Percentiles rank a stretch among this genome's conserved stretches.
Evolutionary conservation across 768 basidiomycete species (phyloP).

Genomic region (Kwoniella heveanensis): DNA sequence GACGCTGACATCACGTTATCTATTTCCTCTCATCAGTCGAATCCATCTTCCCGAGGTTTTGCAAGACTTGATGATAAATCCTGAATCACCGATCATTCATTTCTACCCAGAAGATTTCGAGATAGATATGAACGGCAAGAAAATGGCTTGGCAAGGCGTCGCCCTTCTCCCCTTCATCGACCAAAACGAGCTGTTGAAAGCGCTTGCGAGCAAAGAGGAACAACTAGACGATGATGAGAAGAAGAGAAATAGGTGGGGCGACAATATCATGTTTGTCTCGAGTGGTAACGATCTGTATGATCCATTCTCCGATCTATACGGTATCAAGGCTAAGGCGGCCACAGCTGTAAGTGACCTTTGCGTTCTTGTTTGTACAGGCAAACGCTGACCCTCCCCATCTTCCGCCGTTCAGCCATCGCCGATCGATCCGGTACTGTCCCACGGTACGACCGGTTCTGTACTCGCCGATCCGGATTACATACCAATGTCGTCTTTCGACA

Average conservation of each 20-base stretch:
- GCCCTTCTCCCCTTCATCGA: slow-evolving; percentile 96
- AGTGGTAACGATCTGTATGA: slow-evolving; percentile 79
- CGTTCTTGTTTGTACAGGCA: neutral
- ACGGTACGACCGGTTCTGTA: slow-evolving; percentile 73
- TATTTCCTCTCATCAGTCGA: slow-evolving; percentile 61
- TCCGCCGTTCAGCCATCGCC: slow-evolving; percentile 65
- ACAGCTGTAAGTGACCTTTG: slow-evolving; percentile 58
- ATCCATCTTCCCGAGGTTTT: slow-evolving; percentile 83
- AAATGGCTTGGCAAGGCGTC: slow-evolving; percentile 99
- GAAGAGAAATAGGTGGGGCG: slow-evolving; percentile 81
- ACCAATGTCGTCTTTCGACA: slow-evolving; percentile 86
- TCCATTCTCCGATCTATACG: slow-evolving; percentile 74
- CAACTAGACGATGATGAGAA: slow-evolving; percentile 76
- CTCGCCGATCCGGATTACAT: slow-evolving; percentile 83
- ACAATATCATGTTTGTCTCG: slow-evolving; percentile 76
- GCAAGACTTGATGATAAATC: slow-evolving; percentile 81
- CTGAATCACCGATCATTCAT: slow-evolving; percentile 88
- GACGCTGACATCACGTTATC: slow-evolving; percentile 2
- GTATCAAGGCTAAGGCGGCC: slow-evolving; percentile 59
- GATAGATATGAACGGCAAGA: slow-evolving; percentile 99
- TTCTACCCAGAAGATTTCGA: slow-evolving; percentile 92
- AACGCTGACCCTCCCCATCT: too few species aligned
- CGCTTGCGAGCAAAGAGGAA: slow-evolving; percentile 67
- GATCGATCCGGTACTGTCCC: slow-evolving; percentile 69
- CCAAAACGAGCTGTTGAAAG: slow-evolving; percentile 73